phyloP scores from a whole-genome alignment of 2,329 filamentous ascomycete species.

The Trichoderma sp. region DNA sequence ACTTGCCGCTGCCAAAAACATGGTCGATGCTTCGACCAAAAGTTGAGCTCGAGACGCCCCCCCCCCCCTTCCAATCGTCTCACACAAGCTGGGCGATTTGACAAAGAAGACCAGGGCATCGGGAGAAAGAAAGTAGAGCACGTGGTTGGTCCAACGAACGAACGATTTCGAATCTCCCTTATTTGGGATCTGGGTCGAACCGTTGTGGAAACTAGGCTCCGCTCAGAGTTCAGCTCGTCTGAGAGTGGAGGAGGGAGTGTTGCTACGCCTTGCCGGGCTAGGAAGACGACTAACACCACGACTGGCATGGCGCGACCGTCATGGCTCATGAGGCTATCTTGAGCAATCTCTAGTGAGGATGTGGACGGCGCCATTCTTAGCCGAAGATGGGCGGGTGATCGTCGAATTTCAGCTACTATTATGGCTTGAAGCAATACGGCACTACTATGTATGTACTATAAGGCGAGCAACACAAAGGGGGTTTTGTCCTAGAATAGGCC shows the following conservation, averaged over 20 bases:
- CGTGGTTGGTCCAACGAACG: conserved; percentile 2
- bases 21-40: background rate
- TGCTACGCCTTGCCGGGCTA: background rate
- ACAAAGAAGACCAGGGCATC: background rate
- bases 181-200: conserved; percentile 4
- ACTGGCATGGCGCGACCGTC: conserved; percentile 6
- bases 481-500: background rate
- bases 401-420: background rate
- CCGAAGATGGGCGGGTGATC: conserved; percentile 17
- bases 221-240: conserved; percentile 1
- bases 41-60: background rate
- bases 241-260: background rate
- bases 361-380: conserved; percentile 15
- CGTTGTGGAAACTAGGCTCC: conserved; percentile 11
- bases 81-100: background rate
- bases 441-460: background rate
- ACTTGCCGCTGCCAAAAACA: background rate
- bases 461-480: background rate
- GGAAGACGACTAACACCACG: background rate
- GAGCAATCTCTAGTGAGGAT: background rate
- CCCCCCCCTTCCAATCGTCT: background rate
- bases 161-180: background rate
- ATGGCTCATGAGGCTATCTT: conserved; percentile 10
- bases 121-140: conserved; percentile 1
- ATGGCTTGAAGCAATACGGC: background rate